Evolutionary conservation across 345 rosid species (phyloP), one percentile per base, ranked within the genome.

Genomic region (Gossypium rotundifolium): DNA sequence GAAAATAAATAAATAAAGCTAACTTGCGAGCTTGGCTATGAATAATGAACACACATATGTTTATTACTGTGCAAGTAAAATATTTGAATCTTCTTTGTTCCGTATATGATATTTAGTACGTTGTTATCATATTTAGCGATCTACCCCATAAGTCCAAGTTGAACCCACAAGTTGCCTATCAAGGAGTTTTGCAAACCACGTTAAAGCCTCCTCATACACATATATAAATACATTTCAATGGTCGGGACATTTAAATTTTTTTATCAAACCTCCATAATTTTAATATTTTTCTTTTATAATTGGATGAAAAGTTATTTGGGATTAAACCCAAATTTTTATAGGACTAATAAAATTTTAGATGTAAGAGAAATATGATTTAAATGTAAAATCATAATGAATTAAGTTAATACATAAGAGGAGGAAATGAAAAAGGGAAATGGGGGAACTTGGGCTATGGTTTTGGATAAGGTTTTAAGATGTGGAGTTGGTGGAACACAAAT

Each of bases 401-500:
- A 33, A 33, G 40, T 5, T 33, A 33, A 33, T 33, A 29, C 6
- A 29, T 4, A 3, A 29, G 38, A 29, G 38, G 38, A 0, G 40
- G 29, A 25, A 5, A 25, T 45, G 8, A 57, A 14, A 53, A 7
- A 17, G 13, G 27, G 29, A 2, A 68, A 11, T 8, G 40, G 7
- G 5, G 5, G 9, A 6, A 20, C 6, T 58, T 22, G 25, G 11
- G 3, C 44, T 61, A 17, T 13, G 54, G 54, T 22, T 72, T 59
- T 72, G 75, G 75, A 72, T 72, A 72, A 72, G 75, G 67, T 72
- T 9, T 9, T 22, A 72, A 45, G 67, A 72, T 45, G 57, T 59
- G 75, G 66, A 59, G 66, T 45, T 72, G 75, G 75, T 72, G 49
- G 57, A 61, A 61, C 58, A n/a, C 58, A 61, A 73, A 73, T 73